Percentiles rank a stretch among this genome's conserved stretches.
These are phyloP conservation scores for Phytophthora citricola DNA, from an alignment of 352 stramenopile genomes.

Conservation along the genomic window DNA sequence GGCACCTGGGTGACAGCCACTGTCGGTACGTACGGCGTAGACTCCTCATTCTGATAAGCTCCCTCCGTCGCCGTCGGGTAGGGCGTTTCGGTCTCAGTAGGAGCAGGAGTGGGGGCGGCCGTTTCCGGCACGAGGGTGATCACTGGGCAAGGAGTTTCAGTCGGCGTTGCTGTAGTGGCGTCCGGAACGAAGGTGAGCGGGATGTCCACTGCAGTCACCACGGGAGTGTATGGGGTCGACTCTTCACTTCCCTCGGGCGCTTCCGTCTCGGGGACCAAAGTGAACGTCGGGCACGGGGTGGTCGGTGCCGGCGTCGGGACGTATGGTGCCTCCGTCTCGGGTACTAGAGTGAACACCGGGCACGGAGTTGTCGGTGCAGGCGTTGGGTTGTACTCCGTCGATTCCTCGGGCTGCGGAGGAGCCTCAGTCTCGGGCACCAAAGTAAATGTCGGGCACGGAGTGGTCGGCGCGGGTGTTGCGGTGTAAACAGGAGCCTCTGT, in stretches of 20 bases:
- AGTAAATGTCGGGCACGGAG: slow-evolving; percentile 17
- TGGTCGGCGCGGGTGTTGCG: slow-evolving; percentile 17
- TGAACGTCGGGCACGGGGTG: slow-evolving; percentile 20
- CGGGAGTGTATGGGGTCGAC: slow-evolving; percentile 9
- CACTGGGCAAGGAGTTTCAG: slow-evolving; percentile 12
- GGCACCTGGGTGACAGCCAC: background rate
- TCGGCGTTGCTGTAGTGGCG: too few species aligned
- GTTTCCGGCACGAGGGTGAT: slow-evolving; percentile 17
- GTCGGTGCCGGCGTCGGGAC: slow-evolving; percentile 15
- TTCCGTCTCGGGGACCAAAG: slow-evolving; percentile 23
- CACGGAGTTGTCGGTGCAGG: slow-evolving; percentile 10
- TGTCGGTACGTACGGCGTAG: slow-evolving; percentile 5
- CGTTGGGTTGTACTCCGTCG: slow-evolving; percentile 2
- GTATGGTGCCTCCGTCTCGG: slow-evolving; percentile 20
- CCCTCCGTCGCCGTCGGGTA: slow-evolving; percentile 2
- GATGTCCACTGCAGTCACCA: background rate
- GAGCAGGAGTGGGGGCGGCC: too few species aligned
- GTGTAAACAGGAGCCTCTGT: slow-evolving; percentile 15
- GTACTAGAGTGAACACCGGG: slow-evolving; percentile 2
- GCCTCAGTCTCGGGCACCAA: slow-evolving; percentile 26
- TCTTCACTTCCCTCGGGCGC: slow-evolving; percentile 13
- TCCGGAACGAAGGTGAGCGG: too few species aligned
- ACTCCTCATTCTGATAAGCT: slow-evolving; percentile 21
- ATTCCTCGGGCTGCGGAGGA: slow-evolving; percentile 7
- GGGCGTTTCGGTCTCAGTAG: background rate